These are phyloP conservation scores for Boletus huronensis DNA, from an alignment of 768 basidiomycete species.

Conservation along the genomic window DNA sequence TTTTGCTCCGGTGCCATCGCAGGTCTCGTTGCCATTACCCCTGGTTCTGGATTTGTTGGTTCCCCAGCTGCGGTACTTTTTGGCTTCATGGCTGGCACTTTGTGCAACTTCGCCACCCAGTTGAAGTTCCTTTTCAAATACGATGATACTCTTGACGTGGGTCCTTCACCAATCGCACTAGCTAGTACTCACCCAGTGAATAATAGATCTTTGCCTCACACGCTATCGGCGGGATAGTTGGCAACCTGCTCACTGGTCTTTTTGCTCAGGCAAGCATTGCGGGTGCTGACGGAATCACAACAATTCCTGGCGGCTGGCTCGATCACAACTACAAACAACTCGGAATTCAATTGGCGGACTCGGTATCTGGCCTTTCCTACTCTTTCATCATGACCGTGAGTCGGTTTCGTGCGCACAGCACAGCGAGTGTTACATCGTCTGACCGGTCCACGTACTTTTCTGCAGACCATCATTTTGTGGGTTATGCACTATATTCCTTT, in stretches of 20 bases:
- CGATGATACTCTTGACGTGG: constrained; percentile 78
- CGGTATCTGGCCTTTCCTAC: constrained; percentile 59
- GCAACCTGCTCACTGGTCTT: constrained; percentile 80
- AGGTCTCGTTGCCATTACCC: constrained; percentile 87
- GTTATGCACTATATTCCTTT: constrained; percentile 86
- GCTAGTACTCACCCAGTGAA: not conserved
- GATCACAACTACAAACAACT: constrained; percentile 80
- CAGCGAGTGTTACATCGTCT: not conserved
- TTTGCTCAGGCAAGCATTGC: constrained; percentile 84
- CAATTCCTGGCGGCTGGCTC: constrained; percentile 82
- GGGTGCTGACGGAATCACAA: constrained; percentile 67
- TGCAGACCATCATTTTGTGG: constrained; percentile 77
- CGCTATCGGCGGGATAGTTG: constrained; percentile 72
- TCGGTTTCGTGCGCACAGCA: constrained; percentile 2
- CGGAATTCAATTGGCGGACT: constrained; percentile 81
- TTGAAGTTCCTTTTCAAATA: constrained; percentile 79
- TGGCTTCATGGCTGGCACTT: constrained; percentile 77
- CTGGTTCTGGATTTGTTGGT: constrained; percentile 80
- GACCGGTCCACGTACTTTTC: not conserved
- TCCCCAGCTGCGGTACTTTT: constrained; percentile 81
- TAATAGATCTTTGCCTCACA: constrained; percentile 85
- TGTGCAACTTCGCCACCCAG: constrained; percentile 95
- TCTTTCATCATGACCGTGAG: constrained; percentile 75
- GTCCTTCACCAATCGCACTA: constrained; percentile 18
- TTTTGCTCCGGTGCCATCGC: constrained; percentile 95